Base-by-base conservation (phyloP, 2,329 filamentous ascomycete species). In the Ascochyta fabae region DNA sequence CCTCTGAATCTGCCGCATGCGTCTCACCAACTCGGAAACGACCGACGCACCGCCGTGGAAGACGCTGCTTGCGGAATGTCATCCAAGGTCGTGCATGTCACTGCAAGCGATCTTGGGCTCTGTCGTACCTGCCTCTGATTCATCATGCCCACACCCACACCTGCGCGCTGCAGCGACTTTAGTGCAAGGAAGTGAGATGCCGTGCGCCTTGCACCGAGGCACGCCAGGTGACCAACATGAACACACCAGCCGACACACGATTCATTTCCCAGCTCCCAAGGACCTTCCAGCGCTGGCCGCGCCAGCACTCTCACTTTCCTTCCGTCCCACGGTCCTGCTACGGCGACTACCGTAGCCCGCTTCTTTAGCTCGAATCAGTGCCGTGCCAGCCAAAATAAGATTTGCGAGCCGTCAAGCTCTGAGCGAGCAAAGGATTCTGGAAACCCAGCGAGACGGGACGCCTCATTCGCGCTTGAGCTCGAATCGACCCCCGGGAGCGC, bases 1-100 rank as follows among this genome's bases (percentile, higher is more conserved):
- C 31, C 35, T 48, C 38, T 38, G 26, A 43, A 12, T 50, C 53
- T 51, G 53, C 53, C 47, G 53, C 47, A 56, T 56, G 47, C 53
- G 47, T 56, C 47, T 56, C 47, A 56, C 38, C 53, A 54, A 23
- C 16, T 26, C 26, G 26, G 39, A 50, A 46, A 35, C 31, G 24
- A 47, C 53, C 42, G 48, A 50, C 31, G 42, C 47, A 56, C 41
- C 36, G 38, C 47, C 53, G 48, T 33, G 38, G 29, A 6, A 40
- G 48, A 48, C 8, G 38, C 43, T 56, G 53, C 31, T 51, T 56
- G 53, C 53, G 43, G 38, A 51, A 43, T 24, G 36, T 38, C 42
- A 31, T 50, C 41, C 9, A 26, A 34, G 41, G n/a, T 16, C 16
- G 35, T 41, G 41, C 47, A 50, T 50, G 42, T 50, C 47, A 47